phyloP scores from a whole-genome alignment of 2,329 filamentous ascomycete genomes.

The Camptophora hylomeconis region DNA sequence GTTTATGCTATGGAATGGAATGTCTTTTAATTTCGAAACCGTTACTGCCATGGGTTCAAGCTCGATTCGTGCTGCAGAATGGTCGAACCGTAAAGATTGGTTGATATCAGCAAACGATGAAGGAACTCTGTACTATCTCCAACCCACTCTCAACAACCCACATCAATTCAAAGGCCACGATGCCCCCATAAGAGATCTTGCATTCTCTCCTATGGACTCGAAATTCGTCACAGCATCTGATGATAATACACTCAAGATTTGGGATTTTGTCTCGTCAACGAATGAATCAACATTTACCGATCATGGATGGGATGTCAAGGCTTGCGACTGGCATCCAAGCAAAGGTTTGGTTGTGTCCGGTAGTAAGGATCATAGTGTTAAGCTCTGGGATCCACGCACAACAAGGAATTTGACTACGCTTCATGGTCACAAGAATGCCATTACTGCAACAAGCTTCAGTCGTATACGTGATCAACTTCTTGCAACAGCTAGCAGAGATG shows the following conservation, averaged over 20 bases:
- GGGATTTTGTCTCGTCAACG: slow-evolving; percentile 78
- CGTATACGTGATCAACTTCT: slow-evolving; percentile 70
- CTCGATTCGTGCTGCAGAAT: slow-evolving; percentile 68
- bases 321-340: slow-evolving; percentile 91
- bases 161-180: slow-evolving; percentile 85
- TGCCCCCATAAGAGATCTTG: slow-evolving; percentile 79
- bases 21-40: slow-evolving; percentile 97
- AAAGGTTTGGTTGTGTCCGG: slow-evolving; percentile 91
- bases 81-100: slow-evolving; percentile 96
- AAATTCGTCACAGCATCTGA: slow-evolving; percentile 96
- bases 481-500: slow-evolving; percentile 84
- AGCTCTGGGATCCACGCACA: slow-evolving; percentile 94
- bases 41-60: slow-evolving; percentile 57
- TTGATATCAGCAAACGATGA: slow-evolving; percentile 90
- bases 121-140: slow-evolving; percentile 95
- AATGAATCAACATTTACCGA: slow-evolving; percentile 76
- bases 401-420: slow-evolving; percentile 83
- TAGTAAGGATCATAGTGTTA: slow-evolving; percentile 94
- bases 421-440: slow-evolving; percentile 93
- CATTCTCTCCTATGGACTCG: slow-evolving; percentile 84
- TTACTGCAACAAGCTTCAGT: slow-evolving; percentile 86
- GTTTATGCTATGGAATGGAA: slow-evolving; percentile 97
- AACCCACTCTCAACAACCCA: slow-evolving; percentile 98
- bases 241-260: slow-evolving; percentile 86
- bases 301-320: slow-evolving; percentile 97